Percentiles rank a stretch among this genome's conserved stretches.
These are phyloP conservation scores for Cydonia oblonga DNA, from an alignment of 331 rosid genomes.

Conservation along the genomic window DNA sequence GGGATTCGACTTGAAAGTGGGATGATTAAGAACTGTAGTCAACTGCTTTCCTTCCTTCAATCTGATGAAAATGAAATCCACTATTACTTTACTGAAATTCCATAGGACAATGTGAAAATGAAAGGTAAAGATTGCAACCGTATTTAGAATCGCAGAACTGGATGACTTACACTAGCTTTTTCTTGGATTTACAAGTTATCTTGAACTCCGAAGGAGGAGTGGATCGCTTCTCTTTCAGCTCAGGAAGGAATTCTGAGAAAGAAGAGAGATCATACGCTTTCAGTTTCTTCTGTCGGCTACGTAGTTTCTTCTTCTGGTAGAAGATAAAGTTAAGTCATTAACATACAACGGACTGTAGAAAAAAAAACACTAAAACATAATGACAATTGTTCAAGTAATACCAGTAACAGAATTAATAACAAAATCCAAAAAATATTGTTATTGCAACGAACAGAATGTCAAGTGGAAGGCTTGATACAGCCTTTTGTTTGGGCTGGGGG, in stretches of 20 bases:
- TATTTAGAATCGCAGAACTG: background rate
- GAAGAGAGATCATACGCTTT: conserved; percentile 68
- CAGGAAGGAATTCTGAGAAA: conserved; percentile 56
- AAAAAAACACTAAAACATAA: background rate
- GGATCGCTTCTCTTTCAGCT: conserved; percentile 27
- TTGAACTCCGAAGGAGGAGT: conserved; percentile 2
- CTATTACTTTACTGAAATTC: background rate
- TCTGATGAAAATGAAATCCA: conserved; percentile 30
- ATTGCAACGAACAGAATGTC: background rate
- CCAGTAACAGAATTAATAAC: background rate
- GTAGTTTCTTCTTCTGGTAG: conserved; percentile 44
- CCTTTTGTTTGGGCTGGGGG: background rate
- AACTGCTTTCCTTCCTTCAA: conserved; percentile 50
- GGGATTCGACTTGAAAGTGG: conserved; percentile 45
- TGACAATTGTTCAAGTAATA: background rate
- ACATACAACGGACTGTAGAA: background rate
- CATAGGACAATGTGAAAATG: background rate
- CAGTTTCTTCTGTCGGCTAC: conserved; percentile 59
- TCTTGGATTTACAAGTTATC: conserved; percentile 23
- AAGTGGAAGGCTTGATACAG: background rate
- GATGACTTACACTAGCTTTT: conserved; percentile 47
- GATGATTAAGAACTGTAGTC: conserved; percentile 41
- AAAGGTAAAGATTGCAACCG: background rate
- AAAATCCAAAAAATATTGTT: background rate
- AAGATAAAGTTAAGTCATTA: conserved; percentile 12